Percentiles rank a stretch among this genome's conserved stretches.
phyloP scores from a whole-genome alignment of 257 asterid species.

The Eustoma russellianum region DNA sequence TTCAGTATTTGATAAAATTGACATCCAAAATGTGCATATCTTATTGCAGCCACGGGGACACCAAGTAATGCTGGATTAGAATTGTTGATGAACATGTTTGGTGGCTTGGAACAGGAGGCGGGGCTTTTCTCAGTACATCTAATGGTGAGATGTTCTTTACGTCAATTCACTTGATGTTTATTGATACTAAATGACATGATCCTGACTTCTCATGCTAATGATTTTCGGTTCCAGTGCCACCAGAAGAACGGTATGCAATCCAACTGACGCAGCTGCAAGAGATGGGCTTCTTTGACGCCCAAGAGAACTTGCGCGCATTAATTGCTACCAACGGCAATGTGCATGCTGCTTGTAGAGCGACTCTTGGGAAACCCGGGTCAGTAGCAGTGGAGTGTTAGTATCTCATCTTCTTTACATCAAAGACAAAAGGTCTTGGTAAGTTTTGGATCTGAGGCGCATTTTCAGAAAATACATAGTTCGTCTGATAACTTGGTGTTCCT shows the following conservation, averaged over 20 bases:
- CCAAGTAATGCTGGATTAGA: conserved; percentile 22
- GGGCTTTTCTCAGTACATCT: conserved; percentile 18
- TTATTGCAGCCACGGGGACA: conserved; percentile 9
- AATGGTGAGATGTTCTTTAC: conserved; percentile 13
- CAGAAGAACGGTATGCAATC: conserved; percentile 33
- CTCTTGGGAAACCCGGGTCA: conserved; percentile 32
- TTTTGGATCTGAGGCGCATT: conserved; percentile 11
- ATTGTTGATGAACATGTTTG: conserved; percentile 34
- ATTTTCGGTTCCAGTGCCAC: conserved; percentile 24
- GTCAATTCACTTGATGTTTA: background rate
- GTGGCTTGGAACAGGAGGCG: conserved; percentile 37
- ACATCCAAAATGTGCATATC: background rate
- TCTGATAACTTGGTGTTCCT: conserved; percentile 9
- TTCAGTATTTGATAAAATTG: background rate
- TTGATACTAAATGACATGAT: too few species aligned
- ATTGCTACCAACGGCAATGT: conserved; percentile 35
- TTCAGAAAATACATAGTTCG: conserved; percentile 9
- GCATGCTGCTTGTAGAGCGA: conserved; percentile 39
- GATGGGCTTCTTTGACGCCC: conserved; percentile 43
- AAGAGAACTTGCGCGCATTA: conserved; percentile 35
- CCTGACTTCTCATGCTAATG: background rate
- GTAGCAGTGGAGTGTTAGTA: conserved; percentile 9
- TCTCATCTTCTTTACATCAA: conserved; percentile 8
- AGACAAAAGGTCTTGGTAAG: conserved; percentile 3
- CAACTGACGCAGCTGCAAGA: conserved; percentile 37